Evolutionary conservation across 1,284 basidiomycete genomes (phyloP).

Genomic region (Entoloma clypeatum): DNA sequence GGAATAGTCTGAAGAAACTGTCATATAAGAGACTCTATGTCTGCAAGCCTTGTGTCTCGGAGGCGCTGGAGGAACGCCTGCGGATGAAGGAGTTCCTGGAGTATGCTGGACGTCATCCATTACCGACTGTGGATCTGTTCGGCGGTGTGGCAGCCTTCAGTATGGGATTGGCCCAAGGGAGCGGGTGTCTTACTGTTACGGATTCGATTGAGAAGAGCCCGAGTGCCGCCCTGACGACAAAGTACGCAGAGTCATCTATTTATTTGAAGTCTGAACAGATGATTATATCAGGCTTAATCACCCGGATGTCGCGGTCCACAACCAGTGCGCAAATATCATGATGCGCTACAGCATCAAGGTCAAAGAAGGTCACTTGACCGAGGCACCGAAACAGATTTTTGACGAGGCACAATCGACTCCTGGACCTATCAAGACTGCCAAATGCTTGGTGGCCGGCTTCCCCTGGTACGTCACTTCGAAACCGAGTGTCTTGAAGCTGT

Average conservation of each 20-base stretch:
- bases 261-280: conserved; percentile 1
- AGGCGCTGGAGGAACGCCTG: conserved; percentile 29
- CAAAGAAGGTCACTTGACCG: conserved; percentile 34
- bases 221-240: conserved; percentile 62
- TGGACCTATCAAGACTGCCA: conserved; percentile 43
- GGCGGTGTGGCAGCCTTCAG: conserved; percentile 64
- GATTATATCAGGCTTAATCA: conserved; percentile 40
- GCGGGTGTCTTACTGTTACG: conserved; percentile 49
- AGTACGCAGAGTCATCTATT: conserved; percentile 35
- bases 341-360: conserved; percentile 52
- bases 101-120: conserved; percentile 27
- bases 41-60: conserved; percentile 44
- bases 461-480: conserved; percentile 55
- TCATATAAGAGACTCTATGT: conserved; percentile 34
- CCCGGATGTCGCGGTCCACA: conserved; percentile 34
- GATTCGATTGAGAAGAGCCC: conserved; percentile 68
- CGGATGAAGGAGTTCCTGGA: conserved; percentile 30
- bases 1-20: conserved; percentile 34
- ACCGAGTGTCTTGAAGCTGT: conserved; percentile 4
- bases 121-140: conserved; percentile 60
- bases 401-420: conserved; percentile 35
- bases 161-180: conserved; percentile 48
- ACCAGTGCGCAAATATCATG: conserved; percentile 59
- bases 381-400: conserved; percentile 38
- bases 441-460: conserved; percentile 63